A percentile compares a stretch with the other conserved stretches of the same genome.
Evolutionary conservation across 1,284 basidiomycete species (phyloP).

Genomic region (Coniophora puteana): DNA sequence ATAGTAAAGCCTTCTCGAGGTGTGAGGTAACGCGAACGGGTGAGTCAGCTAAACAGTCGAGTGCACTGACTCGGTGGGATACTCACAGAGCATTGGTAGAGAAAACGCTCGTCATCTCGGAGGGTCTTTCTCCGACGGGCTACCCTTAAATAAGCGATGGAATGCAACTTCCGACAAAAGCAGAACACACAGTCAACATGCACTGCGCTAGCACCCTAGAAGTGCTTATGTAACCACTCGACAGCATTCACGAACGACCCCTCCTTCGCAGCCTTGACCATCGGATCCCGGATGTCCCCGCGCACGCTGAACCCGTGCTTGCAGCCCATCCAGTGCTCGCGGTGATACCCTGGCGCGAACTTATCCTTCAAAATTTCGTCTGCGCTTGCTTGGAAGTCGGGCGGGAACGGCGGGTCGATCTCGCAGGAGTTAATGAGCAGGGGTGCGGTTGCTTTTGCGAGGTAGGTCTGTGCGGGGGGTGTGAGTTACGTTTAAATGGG

Average conservation of each 20-base stretch:
- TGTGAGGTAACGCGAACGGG: no score
- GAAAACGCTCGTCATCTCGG: no score
- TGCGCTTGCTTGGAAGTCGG: constrained; percentile 26
- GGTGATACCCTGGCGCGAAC: constrained; percentile 35
- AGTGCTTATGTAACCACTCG: constrained; percentile 10
- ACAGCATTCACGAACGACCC: constrained; percentile 10
- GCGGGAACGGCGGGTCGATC: constrained; percentile 30
- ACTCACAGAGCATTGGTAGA: no score
- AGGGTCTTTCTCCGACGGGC: no score
- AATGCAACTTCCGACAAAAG: background rate
- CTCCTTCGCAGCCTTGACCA: constrained; percentile 12
- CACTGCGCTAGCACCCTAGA: no score
- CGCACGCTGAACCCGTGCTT: constrained; percentile 41
- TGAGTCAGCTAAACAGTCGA: no score
- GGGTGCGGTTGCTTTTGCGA: constrained; percentile 27
- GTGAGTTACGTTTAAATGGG: background rate
- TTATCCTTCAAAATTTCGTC: constrained; percentile 42
- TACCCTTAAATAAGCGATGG: no score
- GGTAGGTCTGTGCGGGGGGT: constrained; percentile 23
- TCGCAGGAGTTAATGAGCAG: constrained; percentile 39
- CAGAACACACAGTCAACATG: background rate
- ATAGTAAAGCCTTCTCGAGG: no score
- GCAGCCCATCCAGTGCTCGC: constrained; percentile 33
- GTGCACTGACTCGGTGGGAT: no score
- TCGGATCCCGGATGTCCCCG: constrained; percentile 24